Evolutionary conservation across 1,284 basidiomycete genomes (phyloP).

Genomic region (Malassezia brasiliensis): DNA sequence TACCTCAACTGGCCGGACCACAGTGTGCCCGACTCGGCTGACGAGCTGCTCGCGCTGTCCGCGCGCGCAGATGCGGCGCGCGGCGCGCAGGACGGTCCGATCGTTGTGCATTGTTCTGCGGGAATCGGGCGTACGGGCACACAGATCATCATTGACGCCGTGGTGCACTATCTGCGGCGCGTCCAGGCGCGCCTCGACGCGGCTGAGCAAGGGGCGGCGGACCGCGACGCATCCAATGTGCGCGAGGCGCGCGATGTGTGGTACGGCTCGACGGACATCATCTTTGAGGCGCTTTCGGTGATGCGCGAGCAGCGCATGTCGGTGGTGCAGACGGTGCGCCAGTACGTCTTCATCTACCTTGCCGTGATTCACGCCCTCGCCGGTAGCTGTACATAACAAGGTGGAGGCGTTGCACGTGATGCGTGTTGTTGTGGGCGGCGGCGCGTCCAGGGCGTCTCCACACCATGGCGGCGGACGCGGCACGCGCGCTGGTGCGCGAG

Average conservation of each 20-base stretch:
- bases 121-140: slow-evolving; percentile 45
- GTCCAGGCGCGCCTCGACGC: neutral
- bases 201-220: neutral
- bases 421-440: neutral
- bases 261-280: slow-evolving; percentile 11
- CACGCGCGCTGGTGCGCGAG: neutral
- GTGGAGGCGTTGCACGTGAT: neutral
- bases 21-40: slow-evolving; percentile 35
- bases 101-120: slow-evolving; percentile 47
- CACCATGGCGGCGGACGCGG: neutral
- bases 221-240: neutral
- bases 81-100: slow-evolving; percentile 20
- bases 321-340: slow-evolving; percentile 40
- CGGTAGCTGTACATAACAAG: neutral
- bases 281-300: slow-evolving; percentile 1
- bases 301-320: slow-evolving; percentile 45
- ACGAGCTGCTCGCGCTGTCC: slow-evolving; percentile 31
- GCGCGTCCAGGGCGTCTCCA: neutral
- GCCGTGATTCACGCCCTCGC: slow-evolving; percentile 31
- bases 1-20: slow-evolving; percentile 47
- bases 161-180: slow-evolving; percentile 31
- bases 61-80: slow-evolving; percentile 28
- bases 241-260: neutral
- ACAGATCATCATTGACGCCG: slow-evolving; percentile 37
- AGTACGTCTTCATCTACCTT: slow-evolving; percentile 43